A percentile compares a stretch with the other conserved stretches of the same genome.
Conservation (phyloP, 768 basidiomycete species). For the Hirschioporus abietinus region DNA sequence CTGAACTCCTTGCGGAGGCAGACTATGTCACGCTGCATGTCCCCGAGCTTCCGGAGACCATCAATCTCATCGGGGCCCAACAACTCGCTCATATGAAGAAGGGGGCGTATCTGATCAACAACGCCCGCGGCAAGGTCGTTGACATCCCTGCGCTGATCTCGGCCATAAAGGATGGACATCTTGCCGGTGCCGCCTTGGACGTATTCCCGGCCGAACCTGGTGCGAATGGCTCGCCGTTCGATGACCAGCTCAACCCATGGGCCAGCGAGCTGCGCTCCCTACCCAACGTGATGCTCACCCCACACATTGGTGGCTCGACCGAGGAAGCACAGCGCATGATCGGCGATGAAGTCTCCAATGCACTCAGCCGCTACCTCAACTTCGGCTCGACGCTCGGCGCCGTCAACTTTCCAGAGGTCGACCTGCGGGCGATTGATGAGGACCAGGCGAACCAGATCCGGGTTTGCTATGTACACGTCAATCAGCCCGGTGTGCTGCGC, state of each 20-base stretch:
- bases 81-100: constrained; percentile 90
- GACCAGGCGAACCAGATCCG: constrained; percentile 80
- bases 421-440: constrained; percentile 84
- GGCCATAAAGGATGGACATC: constrained; percentile 76
- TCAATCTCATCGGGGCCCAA: constrained; percentile 78
- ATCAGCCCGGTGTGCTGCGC: constrained; percentile 91
- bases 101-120: constrained; percentile 95
- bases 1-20: constrained; percentile 65
- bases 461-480: constrained; percentile 92
- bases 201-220: constrained; percentile 94
- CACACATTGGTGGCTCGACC: constrained; percentile 98
- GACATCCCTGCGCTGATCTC: constrained; percentile 88
- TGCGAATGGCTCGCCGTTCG: constrained; percentile 85
- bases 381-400: constrained; percentile 88
- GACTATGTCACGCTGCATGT: constrained; percentile 98
- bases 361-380: constrained; percentile 84
- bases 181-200: constrained; percentile 90
- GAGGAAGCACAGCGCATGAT: constrained; percentile 99
- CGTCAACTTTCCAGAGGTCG: constrained; percentile 99
- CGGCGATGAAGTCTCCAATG: constrained; percentile 86
- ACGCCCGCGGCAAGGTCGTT: constrained; percentile 92
- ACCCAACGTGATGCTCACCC: constrained; percentile 93
- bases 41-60: constrained; percentile 93
- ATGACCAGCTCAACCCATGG: constrained; percentile 86
- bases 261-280: constrained; percentile 65